Conservation (phyloP, 2,329 filamentous ascomycete species). For the Diaporthe sp. region DNA sequence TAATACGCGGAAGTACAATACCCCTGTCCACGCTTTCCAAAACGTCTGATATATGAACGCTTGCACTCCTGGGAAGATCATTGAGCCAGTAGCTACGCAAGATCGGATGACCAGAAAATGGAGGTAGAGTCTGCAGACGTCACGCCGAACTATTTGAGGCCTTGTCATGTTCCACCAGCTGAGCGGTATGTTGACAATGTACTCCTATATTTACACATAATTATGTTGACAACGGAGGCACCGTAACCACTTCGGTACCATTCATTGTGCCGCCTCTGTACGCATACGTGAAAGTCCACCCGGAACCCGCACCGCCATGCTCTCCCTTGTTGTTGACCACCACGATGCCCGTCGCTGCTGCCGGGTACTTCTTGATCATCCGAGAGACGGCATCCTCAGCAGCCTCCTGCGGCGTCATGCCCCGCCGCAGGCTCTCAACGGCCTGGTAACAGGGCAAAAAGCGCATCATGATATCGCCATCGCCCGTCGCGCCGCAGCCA, state of each 20-base stretch:
- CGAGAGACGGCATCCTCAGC: slow-evolving; percentile 65
- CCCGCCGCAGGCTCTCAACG: slow-evolving; percentile 65
- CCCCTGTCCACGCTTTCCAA: neutral
- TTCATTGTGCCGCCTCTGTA: slow-evolving; percentile 64
- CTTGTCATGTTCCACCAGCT: too few relatives aligned
- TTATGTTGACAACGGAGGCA: slow-evolving; percentile 51
- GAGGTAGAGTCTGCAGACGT: neutral
- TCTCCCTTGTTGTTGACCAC: slow-evolving; percentile 64
- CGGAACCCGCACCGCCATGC: slow-evolving; percentile 65
- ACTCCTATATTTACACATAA: neutral
- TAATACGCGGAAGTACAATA: neutral
- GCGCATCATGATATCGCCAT: slow-evolving; percentile 71
- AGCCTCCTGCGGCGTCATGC: slow-evolving; percentile 62
- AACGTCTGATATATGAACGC: too few relatives aligned
- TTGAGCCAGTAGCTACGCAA: neutral
- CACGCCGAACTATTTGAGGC: neutral
- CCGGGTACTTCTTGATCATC: slow-evolving; percentile 64
- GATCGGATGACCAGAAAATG: too few relatives aligned
- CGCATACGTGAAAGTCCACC: slow-evolving; percentile 69
- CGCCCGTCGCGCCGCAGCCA: slow-evolving; percentile 69
- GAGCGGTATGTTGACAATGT: neutral
- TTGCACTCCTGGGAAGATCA: neutral
- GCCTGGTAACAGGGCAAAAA: slow-evolving; percentile 72
- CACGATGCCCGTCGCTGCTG: slow-evolving; percentile 63
- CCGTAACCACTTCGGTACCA: slow-evolving; percentile 59